phyloP scores from a whole-genome alignment of 306 rosid species.

The Pterocarpus macrocarpus region DNA sequence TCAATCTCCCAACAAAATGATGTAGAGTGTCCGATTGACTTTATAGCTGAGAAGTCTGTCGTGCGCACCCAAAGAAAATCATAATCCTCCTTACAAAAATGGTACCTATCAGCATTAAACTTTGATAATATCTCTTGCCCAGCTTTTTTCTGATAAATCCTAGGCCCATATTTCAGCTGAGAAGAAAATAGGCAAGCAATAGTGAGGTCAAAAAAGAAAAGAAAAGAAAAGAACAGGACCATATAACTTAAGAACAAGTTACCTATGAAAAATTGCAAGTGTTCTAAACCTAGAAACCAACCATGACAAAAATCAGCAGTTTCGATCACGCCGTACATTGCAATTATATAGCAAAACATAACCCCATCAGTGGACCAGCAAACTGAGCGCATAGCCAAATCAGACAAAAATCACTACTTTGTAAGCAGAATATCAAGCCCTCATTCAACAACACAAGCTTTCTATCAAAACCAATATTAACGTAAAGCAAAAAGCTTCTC shows the following conservation, averaged over 20 bases:
- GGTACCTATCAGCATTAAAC: slow-evolving; percentile 70
- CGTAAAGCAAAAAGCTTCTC: no score
- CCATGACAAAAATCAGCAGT: background rate
- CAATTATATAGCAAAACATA: background rate
- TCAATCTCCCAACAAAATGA: slow-evolving; percentile 76
- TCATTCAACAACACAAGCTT: no score
- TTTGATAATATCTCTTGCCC: slow-evolving; percentile 66
- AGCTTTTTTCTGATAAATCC: slow-evolving; percentile 62
- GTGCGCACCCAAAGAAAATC: slow-evolving; percentile 86
- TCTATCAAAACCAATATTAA: no score
- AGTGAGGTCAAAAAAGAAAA: background rate
- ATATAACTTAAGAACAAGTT: background rate
- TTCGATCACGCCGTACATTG: slow-evolving; percentile 4
- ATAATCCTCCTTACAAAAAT: slow-evolving; percentile 75
- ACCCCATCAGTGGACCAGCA: background rate
- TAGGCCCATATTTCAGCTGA: slow-evolving; percentile 89
- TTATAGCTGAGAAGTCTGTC: slow-evolving; percentile 70
- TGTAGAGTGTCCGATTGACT: slow-evolving; percentile 79
- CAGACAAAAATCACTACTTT: background rate
- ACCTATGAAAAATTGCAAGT: slow-evolving; percentile 1
- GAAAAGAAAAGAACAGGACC: background rate
- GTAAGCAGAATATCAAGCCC: background rate
- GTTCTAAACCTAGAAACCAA: slow-evolving; percentile 25
- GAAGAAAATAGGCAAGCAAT: background rate
- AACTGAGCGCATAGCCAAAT: background rate